A percentile compares a stretch with the other conserved stretches of the same genome.
Evolutionary conservation across 2,329 filamentous ascomycete genomes (phyloP).

Genomic region (Stenocarpella maydis): DNA sequence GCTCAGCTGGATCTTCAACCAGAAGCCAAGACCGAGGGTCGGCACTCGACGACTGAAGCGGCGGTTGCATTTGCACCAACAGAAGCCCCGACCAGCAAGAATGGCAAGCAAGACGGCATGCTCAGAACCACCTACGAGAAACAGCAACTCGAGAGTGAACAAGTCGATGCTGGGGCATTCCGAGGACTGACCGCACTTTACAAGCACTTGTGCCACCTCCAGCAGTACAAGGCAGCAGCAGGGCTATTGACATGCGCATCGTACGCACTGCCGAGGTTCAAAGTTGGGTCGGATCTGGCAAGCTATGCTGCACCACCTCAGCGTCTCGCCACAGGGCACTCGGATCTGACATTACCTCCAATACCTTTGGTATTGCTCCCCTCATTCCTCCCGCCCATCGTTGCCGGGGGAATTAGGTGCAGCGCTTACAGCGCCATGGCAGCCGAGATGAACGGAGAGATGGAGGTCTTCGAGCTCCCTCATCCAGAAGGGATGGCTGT

Average conservation of each 20-base stretch:
- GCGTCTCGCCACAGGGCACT: not conserved
- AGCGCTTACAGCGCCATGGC: not conserved
- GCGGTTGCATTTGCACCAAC: too few relatives aligned
- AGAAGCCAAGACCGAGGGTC: not conserved
- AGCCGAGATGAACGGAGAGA: not conserved
- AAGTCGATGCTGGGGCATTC: not conserved
- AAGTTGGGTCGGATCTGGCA: not conserved
- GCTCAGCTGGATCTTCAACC: not conserved
- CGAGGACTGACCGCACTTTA: not conserved
- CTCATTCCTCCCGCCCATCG: not conserved
- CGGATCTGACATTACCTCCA: not conserved
- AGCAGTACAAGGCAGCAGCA: not conserved
- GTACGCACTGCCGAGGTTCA: not conserved
- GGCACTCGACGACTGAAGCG: too few relatives aligned
- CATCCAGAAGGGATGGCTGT: slow-evolving; percentile 1
- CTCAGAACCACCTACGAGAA: fast-evolving
- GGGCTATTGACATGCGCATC: not conserved
- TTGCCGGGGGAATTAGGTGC: not conserved
- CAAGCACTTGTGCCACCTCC: not conserved
- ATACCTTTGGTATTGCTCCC: not conserved
- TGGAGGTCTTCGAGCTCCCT: slow-evolving; percentile 1
- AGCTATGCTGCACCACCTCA: not conserved
- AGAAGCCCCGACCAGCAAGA: fast-evolving
- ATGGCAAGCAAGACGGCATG: too few relatives aligned
- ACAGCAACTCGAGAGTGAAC: fast-evolving